Evolutionary conservation across 257 asterid genomes (phyloP), one percentile per base, ranked within the genome.

Genomic region (Plantago major): DNA sequence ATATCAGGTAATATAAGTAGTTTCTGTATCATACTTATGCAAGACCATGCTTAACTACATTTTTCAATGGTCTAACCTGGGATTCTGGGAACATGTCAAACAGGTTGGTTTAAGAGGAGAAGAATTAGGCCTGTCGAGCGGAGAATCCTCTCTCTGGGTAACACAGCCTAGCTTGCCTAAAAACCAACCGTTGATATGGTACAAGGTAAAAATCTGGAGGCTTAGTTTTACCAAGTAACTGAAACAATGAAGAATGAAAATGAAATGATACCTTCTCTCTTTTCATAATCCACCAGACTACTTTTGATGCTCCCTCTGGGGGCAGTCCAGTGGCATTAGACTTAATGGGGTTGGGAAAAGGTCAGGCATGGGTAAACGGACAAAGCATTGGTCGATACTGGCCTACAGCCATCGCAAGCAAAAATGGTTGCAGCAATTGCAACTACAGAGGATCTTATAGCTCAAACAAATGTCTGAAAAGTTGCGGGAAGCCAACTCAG

Each of bases 341-440:
- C 81, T 76, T 85, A 46, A 85, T 84, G 0, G 88, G 96, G 12
- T 60, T 83, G 82, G 98, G 95, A 17, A 90, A 90, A 72, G 97
- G 98, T 1, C 82, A 82, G 57, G 98, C 98, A 51, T 90, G 98
- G 98, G 84, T 90, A 59, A 90, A 90, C 11, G 96, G 98, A 37
- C 82, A 88, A 67, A 76, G 98, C 87, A 83, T 90, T 6, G 98
- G 98, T 28, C 98, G 96, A 18, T 90, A 83, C 57, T 90, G 98
- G 98, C 96, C 95, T 6, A 54, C 86, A 42, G 58, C 76, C 46
- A 60, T 16, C 6, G 92, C 96, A 14, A 33, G 84, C 11, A 63
- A 60, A 14, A 70, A 42, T 37, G 91, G 91, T 49, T 90, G 96
- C 73, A 55, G 80, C 2, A 63, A 88, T 22, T 90, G 98, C 81